These are phyloP conservation scores for Tuber microsphaerosporum DNA, from an alignment of 495 filamentous ascomycete genomes.

Conservation along the genomic window DNA sequence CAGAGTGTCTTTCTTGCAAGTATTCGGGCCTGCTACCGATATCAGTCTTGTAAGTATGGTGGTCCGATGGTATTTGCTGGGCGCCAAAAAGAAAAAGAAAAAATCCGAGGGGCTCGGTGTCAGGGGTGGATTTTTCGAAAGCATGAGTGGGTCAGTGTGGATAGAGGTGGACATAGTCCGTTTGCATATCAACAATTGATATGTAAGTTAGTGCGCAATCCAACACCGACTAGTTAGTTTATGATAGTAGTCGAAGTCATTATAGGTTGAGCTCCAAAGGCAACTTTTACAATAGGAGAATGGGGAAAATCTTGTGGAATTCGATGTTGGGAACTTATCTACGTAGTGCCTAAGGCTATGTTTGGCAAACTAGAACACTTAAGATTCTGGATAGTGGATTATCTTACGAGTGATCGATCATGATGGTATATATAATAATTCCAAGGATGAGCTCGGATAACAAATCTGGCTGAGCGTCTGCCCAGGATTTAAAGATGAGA, in stretches of 20 bases:
- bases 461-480: background rate
- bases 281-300: background rate
- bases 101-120: background rate
- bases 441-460: background rate
- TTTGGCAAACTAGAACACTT: background rate
- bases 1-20: background rate
- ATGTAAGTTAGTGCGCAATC: background rate
- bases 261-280: background rate
- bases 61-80: background rate
- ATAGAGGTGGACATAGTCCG: background rate
- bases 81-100: background rate
- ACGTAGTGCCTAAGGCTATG: background rate
- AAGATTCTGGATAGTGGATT: background rate
- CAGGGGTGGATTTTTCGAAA: background rate
- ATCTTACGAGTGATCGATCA: background rate
- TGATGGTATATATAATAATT: background rate
- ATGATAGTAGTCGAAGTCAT: background rate
- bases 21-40: background rate
- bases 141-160: background rate
- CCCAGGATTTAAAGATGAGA: background rate
- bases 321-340: background rate
- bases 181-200: background rate
- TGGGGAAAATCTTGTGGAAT: background rate
- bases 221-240: background rate
- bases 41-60: background rate